Evolutionary conservation across 345 rosid species (phyloP), one percentile per base, ranked within the genome.

Genomic region (Erodium maritimum): DNA sequence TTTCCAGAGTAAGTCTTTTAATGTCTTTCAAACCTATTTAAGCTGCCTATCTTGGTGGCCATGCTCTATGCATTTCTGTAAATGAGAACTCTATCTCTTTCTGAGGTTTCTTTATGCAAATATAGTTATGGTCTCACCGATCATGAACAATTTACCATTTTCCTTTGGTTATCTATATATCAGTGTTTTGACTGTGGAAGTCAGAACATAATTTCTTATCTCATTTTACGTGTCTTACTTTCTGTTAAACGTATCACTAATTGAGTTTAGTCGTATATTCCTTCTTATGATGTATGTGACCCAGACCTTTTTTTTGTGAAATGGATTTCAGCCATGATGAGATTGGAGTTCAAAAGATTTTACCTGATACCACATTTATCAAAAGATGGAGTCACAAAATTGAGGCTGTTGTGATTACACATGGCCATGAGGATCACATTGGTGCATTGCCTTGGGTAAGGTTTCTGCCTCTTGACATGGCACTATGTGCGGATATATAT

Each of bases 391-490:
- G 78, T 62, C 95, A 93, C 64, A 93, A 89, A 73, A 93, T 93
- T 68, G 99, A 93, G 78, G 99, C 95, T 61, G 89, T 93, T 74
- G 69, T 93, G 63, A 93, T 93, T 69, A 93, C 99, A 22, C 99
- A 93, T 60, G 99, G 99, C 63, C 99, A 93, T 24, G 99, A 93
- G 77, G 99, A 93, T 82, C 99, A 93, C 96, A 93, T 93, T 70
- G 99, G 99, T 81, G 96, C 99, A 54, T 86, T 93, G 94, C 96
- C 99, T 67, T 93, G 99, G 99, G 99, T 93, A 93, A 84, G 66
- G 79, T 65, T 72, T 79, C 82, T 61, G 65, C 70, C 70, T 63
- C 71, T 67, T 58, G 67, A 54, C 59, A 25, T 25, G 19, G 12
- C 42, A 29, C 29, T 50, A 22, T 34, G 24, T 45, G 45, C 24